These are phyloP conservation scores for Plantago rigida DNA, from an alignment of 305 asterid genomes.

Conservation along the genomic window DNA sequence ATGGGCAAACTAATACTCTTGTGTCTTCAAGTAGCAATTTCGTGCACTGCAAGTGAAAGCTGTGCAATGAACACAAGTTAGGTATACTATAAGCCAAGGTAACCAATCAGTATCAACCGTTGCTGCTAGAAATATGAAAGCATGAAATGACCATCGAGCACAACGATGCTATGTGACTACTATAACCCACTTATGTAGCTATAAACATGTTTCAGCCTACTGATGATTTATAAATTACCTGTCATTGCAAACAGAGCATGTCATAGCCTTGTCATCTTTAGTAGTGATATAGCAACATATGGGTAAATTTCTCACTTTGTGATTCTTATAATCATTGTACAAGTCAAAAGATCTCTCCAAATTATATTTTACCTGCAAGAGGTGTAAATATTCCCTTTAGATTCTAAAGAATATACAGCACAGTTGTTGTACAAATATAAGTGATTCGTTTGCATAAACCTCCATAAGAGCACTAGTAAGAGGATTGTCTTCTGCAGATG, in stretches of 20 bases:
- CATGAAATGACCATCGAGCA: conserved; percentile 8
- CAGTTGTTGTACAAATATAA: conserved; percentile 19
- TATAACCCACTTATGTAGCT: background rate
- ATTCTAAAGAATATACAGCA: conserved; percentile 7
- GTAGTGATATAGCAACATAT: conserved; percentile 37
- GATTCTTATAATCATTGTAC: conserved; percentile 31
- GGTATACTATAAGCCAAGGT: conserved; percentile 10
- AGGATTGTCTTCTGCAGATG: conserved; percentile 33
- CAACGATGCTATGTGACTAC: background rate
- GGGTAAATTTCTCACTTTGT: conserved; percentile 33
- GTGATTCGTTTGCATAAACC: conserved; percentile 34
- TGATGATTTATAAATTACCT: conserved; percentile 36
- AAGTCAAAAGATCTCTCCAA: conserved; percentile 53
- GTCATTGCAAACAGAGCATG: conserved; percentile 65
- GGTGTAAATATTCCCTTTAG: conserved; percentile 15
- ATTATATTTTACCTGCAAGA: conserved; percentile 48
- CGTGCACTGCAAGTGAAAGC: conserved; percentile 60
- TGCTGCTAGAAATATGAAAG: conserved; percentile 7
- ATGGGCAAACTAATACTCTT: conserved; percentile 41
- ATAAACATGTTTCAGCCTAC: conserved; percentile 2
- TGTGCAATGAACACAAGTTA: conserved; percentile 31
- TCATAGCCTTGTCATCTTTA: conserved; percentile 39
- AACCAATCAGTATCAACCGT: conserved; percentile 1
- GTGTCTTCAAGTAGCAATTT: conserved; percentile 35
- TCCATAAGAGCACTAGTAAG: conserved; percentile 45